Evolutionary conservation across 345 rosid genomes (phyloP).

Genomic region (Psidium friedrichsthalianum): DNA sequence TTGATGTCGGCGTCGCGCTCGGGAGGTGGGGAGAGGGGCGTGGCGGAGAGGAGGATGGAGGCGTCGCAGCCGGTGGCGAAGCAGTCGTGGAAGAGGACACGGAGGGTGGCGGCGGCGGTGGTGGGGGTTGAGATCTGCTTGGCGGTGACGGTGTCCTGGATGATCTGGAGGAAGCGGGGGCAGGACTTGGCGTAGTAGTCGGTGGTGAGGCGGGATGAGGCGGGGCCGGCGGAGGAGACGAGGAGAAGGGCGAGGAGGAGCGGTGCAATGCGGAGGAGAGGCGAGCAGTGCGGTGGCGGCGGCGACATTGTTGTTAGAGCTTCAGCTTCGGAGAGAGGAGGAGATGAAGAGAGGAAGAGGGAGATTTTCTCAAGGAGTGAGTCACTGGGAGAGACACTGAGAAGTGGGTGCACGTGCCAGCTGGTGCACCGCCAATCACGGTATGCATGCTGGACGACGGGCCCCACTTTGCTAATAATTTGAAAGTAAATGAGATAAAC

Average conservation of each 20-base stretch:
- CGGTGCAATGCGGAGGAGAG: background rate
- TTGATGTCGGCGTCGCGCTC: conserved; percentile 79
- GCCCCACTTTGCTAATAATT: background rate
- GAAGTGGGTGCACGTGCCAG: background rate
- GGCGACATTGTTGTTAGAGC: conserved; percentile 12
- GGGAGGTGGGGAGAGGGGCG: conserved; percentile 43
- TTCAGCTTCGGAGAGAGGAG: background rate
- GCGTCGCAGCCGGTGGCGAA: conserved; percentile 75
- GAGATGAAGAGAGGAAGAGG: background rate
- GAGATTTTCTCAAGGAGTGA: background rate
- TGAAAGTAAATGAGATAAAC: no score
- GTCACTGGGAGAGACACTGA: background rate
- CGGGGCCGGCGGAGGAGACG: conserved; percentile 1
- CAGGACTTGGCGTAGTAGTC: conserved; percentile 62
- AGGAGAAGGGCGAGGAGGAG: conserved; percentile 8
- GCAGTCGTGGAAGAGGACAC: conserved; percentile 81
- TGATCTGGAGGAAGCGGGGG: conserved; percentile 50
- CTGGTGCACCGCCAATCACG: conserved; percentile 28
- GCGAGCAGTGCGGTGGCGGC: conserved; percentile 1
- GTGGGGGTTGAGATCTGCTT: conserved; percentile 77
- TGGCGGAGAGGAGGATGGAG: conserved; percentile 53
- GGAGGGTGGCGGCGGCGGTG: conserved; percentile 78
- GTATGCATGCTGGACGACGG: background rate
- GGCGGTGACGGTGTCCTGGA: conserved; percentile 53
- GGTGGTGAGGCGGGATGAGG: conserved; percentile 28